Evolutionary conservation across 2,329 filamentous ascomycete species (phyloP), one percentile per base, ranked within the genome.

Genomic region (Dissoconium aciculare): DNA sequence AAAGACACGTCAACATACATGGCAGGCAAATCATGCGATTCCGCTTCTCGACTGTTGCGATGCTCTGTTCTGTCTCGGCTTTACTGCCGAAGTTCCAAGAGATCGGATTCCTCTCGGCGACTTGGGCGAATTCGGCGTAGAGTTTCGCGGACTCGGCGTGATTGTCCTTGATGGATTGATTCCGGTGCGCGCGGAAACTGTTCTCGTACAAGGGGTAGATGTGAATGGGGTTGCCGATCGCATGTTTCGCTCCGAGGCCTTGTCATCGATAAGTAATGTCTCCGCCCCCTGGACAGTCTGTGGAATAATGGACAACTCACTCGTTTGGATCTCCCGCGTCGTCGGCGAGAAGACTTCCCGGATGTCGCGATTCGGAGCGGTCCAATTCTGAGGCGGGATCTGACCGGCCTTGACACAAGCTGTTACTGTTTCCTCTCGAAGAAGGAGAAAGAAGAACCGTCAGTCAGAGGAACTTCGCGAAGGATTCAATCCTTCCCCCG

Each of bases 21-120:
- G 75, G 74, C 28, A 63, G 67, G 45, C 71, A 78, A 32, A 80
- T 78, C 66, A 78, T 74, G 11, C 74, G 57, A 42, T 78, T 79
- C 39, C 57, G 65, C 44, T 60, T 59, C 1, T 60, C 60, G 2
- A 73, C 56, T 0, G 57, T 66, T 2, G 59, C 62, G 40, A 79
- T 77, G 0, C 49, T 52, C 12, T 67, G 50, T n/a, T 60, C 55
- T 1, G 58, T 62, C 24, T 63, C 58, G 0, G 57, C 51, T 1
- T 47, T 40, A 29, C 57, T 56, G 0, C 66, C 67, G 42, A 66
- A 63, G 33, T 59, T 67, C 74, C 74, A 79, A 0, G 72, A 63
- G 37, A 60, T 59, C 2, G 58, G 55, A 28, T 73, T 67, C 4
- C 51, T 44, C 29, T 62, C 60, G 1, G 72, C 67, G 0, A 76